Conservation (phyloP, 805 yeast species). For the Zygoascus flipseniorum region DNA sequence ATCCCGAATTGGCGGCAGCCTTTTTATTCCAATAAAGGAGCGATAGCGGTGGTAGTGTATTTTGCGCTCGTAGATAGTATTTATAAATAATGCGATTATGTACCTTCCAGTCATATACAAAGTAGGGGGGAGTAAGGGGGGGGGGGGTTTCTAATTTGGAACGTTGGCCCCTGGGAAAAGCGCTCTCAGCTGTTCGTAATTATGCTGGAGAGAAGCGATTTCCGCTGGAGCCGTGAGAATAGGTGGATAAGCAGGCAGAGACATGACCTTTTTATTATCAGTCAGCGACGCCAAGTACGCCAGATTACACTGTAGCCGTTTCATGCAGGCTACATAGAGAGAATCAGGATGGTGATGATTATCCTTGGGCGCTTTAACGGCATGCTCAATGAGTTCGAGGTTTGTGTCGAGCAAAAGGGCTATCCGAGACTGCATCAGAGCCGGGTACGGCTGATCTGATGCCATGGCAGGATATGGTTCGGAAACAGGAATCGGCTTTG, state of each 20-base stretch:
- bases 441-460: background rate
- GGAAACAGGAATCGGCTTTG: background rate
- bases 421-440: slow-evolving; percentile 17
- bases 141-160: background rate
- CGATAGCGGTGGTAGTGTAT: background rate
- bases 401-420: slow-evolving; percentile 25
- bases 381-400: slow-evolving; percentile 22
- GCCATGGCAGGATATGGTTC: background rate
- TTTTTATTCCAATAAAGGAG: slow-evolving; percentile 39
- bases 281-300: slow-evolving; percentile 27
- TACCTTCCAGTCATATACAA: background rate
- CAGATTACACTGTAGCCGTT: slow-evolving; percentile 29
- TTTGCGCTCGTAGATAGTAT: too few species aligned
- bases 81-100: background rate
- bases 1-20: slow-evolving; percentile 82
- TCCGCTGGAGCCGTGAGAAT: slow-evolving; percentile 25
- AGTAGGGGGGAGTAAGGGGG: too few species aligned
- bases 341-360: slow-evolving; percentile 13
- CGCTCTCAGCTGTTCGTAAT: slow-evolving; percentile 21
- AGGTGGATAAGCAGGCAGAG: slow-evolving; percentile 22
- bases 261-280: slow-evolving; percentile 19
- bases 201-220: slow-evolving; percentile 23
- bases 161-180: background rate
- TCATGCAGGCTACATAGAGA: slow-evolving; percentile 22
- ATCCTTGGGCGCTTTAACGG: slow-evolving; percentile 11